These are phyloP conservation scores for Panicum hallii DNA, from an alignment of 202 grass and related monocot genomes.

Conservation along the genomic window DNA sequence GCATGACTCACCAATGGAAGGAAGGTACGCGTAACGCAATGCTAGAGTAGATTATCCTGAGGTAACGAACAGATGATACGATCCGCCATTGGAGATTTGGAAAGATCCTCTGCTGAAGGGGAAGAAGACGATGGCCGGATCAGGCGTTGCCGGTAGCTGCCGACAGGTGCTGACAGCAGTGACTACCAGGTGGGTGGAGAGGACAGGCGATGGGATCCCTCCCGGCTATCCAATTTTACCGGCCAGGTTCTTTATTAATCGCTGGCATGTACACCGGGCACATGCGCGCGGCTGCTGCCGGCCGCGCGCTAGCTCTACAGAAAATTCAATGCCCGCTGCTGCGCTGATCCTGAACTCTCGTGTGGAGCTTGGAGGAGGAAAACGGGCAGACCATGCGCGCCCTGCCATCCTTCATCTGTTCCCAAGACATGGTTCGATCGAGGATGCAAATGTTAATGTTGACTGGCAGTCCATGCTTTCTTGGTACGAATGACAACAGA, in stretches of 20 bases:
- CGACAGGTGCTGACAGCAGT: constrained; percentile 19
- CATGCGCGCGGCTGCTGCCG: background rate
- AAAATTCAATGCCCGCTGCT: background rate
- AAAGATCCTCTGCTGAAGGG: background rate
- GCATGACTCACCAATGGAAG: background rate
- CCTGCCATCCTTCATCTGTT: background rate
- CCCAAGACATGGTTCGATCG: background rate
- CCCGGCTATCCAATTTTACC: constrained; percentile 26
- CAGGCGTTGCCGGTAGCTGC: background rate
- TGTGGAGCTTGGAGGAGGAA: background rate
- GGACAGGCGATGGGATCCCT: too few species aligned
- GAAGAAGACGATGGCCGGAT: background rate
- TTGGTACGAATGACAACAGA: too few species aligned
- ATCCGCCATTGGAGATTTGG: background rate
- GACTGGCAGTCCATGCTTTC: background rate
- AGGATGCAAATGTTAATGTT: background rate
- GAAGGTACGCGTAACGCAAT: background rate
- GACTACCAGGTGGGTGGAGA: constrained; percentile 13
- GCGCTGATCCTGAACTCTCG: background rate
- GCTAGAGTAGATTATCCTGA: background rate
- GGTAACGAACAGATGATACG: background rate
- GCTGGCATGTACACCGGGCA: constrained; percentile 7
- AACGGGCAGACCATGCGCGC: background rate
- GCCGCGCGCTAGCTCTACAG: background rate
- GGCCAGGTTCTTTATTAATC: too few species aligned